Conservation (phyloP, 805 yeast genomes). For the Barnettozyma sucrosica region DNA sequence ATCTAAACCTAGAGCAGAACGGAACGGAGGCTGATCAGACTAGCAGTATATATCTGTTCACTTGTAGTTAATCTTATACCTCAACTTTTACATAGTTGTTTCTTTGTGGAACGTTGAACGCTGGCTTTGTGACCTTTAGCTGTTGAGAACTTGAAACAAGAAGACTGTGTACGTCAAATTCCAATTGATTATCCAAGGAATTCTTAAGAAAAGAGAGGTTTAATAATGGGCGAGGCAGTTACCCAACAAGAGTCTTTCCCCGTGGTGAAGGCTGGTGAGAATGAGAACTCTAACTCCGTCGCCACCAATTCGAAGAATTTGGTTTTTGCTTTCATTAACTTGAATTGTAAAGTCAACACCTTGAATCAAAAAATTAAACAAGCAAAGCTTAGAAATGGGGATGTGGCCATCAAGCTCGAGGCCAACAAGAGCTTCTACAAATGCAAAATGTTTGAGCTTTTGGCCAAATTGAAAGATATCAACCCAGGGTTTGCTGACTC, state of each 20-base stretch:
- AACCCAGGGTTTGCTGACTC: not conserved
- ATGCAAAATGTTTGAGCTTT: not conserved
- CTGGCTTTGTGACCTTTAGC: not conserved
- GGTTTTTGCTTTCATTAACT: constrained; percentile 1
- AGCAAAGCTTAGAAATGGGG: not conserved
- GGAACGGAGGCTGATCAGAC: not conserved
- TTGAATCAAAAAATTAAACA: not conserved
- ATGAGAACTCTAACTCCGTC: not conserved
- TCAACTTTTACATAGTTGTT: not conserved
- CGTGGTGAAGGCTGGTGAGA: not conserved
- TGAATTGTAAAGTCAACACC: constrained; percentile 1
- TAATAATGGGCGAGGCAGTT: not conserved
- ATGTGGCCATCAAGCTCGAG: not conserved
- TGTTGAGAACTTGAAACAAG: not conserved
- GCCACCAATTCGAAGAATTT: not conserved
- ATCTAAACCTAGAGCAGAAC: not conserved
- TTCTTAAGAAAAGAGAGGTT: not conserved
- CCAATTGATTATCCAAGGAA: not conserved
- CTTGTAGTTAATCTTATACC: not conserved
- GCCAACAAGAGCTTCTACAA: constrained; percentile 2
- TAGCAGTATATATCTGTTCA: not conserved
- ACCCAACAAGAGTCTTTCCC: not conserved
- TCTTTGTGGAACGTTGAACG: not conserved
- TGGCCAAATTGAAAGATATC: not conserved
- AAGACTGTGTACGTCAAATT: not conserved